These are phyloP conservation scores for Cystobasidium tubakii DNA, from an alignment of 768 basidiomycete species.

Conservation along the genomic window DNA sequence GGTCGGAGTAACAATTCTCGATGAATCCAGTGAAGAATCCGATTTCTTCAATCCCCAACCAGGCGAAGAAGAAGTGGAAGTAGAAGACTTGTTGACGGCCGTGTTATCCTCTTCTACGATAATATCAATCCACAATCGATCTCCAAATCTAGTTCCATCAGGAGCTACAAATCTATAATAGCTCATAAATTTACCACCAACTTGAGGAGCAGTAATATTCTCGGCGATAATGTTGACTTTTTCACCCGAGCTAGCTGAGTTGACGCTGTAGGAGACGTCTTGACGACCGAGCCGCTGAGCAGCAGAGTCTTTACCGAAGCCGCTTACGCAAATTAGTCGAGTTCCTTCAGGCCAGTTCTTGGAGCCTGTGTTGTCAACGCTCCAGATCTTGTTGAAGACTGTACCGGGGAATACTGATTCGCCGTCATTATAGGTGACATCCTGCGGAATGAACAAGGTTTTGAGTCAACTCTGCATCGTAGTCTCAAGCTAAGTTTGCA, in stretches of 20 bases:
- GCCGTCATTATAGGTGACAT: slow-evolving; percentile 33
- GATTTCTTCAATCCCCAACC: background rate
- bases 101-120: slow-evolving; percentile 20
- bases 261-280: background rate
- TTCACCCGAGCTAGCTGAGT: background rate
- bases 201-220: slow-evolving; percentile 25
- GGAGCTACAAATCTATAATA: slow-evolving; percentile 30
- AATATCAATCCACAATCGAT: slow-evolving; percentile 34
- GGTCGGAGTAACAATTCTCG: slow-evolving; percentile 20
- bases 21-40: slow-evolving; percentile 6
- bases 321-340: slow-evolving; percentile 26
- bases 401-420: slow-evolving; percentile 20
- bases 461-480: background rate
- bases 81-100: background rate
- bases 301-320: slow-evolving; percentile 11
- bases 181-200: slow-evolving; percentile 22
- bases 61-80: background rate
- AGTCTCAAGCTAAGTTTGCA: background rate
- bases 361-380: slow-evolving; percentile 8
- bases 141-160: slow-evolving; percentile 35
- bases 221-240: slow-evolving; percentile 17
- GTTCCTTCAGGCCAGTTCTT: slow-evolving; percentile 23
- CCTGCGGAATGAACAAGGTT: background rate
- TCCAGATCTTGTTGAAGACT: slow-evolving; percentile 37
- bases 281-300: background rate